A percentile compares a stretch with the other conserved stretches of the same genome.
These are phyloP conservation scores for Hypoxylon fuscum DNA, from an alignment of 495 filamentous ascomycete species.

Conservation along the genomic window DNA sequence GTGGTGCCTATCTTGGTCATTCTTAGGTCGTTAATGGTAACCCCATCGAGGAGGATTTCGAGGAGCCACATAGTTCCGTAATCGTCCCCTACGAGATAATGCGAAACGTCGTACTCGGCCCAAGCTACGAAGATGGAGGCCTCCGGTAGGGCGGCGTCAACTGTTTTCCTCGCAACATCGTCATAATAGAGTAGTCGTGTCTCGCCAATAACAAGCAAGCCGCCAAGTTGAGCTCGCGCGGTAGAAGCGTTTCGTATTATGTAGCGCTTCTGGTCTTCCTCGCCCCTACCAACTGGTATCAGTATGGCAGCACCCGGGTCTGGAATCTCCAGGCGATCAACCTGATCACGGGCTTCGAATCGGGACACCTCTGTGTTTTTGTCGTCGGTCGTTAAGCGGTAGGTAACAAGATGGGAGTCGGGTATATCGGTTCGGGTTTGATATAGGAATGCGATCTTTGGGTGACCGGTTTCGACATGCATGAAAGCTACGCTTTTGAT, in stretches of 20 bases:
- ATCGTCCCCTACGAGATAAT: conserved; percentile 89
- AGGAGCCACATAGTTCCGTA: conserved; percentile 84
- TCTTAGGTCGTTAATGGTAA: conserved; percentile 58
- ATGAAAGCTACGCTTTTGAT: conserved; percentile 85
- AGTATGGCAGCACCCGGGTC: conserved; percentile 81
- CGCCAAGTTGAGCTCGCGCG: conserved; percentile 64
- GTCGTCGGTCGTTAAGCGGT: conserved; percentile 63
- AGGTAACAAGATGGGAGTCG: conserved; percentile 66
- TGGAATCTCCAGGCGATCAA: conserved; percentile 65
- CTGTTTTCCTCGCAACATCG: conserved; percentile 69
- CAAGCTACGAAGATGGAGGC: conserved; percentile 87
- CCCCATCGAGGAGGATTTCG: conserved; percentile 71
- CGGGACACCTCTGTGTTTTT: conserved; percentile 53
- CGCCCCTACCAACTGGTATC: conserved; percentile 76
- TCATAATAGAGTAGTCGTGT: conserved; percentile 84
- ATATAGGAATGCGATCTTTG: conserved; percentile 85
- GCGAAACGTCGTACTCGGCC: conserved; percentile 79
- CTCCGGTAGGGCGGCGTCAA: conserved; percentile 69
- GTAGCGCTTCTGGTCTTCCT: conserved; percentile 60
- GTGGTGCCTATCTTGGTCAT: conserved; percentile 76
- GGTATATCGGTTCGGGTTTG: conserved; percentile 74
- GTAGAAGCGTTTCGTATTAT: conserved; percentile 58
- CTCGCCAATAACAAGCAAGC: conserved; percentile 85
- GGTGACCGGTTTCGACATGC: conserved; percentile 73
- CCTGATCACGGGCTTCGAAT: conserved; percentile 59